phyloP scores from a whole-genome alignment of 2,329 filamentous ascomycete species.

The Ceratocystis diversiconidia region DNA sequence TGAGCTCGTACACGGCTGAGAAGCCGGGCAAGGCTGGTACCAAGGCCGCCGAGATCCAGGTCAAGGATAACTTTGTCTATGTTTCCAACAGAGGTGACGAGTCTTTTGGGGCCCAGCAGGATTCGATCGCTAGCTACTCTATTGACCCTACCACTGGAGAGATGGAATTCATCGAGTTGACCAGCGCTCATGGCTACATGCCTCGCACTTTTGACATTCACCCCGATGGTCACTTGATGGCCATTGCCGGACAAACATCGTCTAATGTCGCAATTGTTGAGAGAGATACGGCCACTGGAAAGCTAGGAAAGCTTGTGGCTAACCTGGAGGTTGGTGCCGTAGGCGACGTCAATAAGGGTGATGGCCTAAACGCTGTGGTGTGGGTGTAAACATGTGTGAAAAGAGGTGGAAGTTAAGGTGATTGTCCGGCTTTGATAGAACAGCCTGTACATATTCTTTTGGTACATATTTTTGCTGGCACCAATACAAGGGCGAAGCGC shows the following conservation, averaged over 20 bases:
- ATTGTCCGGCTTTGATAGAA: not conserved
- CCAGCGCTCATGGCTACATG: slow-evolving; percentile 42
- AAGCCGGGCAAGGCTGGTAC: slow-evolving; percentile 31
- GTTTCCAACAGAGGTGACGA: slow-evolving; percentile 48
- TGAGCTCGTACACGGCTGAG: slow-evolving; percentile 33
- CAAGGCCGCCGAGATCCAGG: slow-evolving; percentile 41
- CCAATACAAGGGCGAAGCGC: not conserved
- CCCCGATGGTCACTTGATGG: slow-evolving; percentile 42
- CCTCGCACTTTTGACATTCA: slow-evolving; percentile 52
- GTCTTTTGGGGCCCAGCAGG: slow-evolving; percentile 38
- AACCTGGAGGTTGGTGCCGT: slow-evolving; percentile 29
- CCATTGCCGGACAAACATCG: slow-evolving; percentile 48
- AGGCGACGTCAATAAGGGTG: slow-evolving; percentile 31
- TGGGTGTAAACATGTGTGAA: slow-evolving; percentile 24
- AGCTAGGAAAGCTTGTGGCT: slow-evolving; percentile 35
- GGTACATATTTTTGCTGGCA: not conserved
- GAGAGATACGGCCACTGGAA: slow-evolving; percentile 40
- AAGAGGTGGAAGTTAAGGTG: not conserved
- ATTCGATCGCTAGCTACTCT: slow-evolving; percentile 41
- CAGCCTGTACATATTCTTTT: not conserved
- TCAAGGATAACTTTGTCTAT: slow-evolving; percentile 42
- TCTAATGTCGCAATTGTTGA: slow-evolving; percentile 43
- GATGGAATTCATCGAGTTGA: slow-evolving; percentile 38
- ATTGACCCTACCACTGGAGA: slow-evolving; percentile 34
- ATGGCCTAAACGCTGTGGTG: slow-evolving; percentile 34